These are phyloP conservation scores for Cladosporium oxysporum DNA, from an alignment of 2,329 filamentous ascomycete genomes.

Conservation along the genomic window DNA sequence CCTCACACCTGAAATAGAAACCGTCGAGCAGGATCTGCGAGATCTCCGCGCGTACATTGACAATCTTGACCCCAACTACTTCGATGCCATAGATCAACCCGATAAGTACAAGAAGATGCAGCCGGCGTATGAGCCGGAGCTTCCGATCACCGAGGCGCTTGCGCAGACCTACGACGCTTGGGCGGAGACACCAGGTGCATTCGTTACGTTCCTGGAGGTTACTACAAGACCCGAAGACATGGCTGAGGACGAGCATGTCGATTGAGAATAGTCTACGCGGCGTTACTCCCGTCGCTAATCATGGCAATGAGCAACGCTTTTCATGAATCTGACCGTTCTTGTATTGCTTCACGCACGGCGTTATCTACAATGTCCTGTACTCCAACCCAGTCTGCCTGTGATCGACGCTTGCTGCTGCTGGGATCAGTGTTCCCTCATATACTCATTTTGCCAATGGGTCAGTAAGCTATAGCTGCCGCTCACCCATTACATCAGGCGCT, in stretches of 20 bases:
- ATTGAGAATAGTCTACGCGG: not conserved
- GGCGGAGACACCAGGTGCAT: slow-evolving; percentile 4
- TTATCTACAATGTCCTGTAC: not conserved
- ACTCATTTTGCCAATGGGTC: no score
- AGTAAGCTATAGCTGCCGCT: not conserved
- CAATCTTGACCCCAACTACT: not conserved
- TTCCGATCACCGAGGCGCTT: not conserved
- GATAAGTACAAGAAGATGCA: not conserved
- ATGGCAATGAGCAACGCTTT: not conserved
- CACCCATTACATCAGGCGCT: not conserved
- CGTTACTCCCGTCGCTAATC: not conserved
- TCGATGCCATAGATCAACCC: not conserved
- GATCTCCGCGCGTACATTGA: not conserved
- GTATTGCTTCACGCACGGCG: not conserved
- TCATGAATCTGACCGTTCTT: not conserved
- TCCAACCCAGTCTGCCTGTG: not conserved
- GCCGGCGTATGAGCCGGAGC: not conserved
- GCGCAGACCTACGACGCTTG: slow-evolving; percentile 3
- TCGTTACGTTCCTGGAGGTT: not conserved
- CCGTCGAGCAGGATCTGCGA: not conserved
- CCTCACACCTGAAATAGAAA: not conserved
- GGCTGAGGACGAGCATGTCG: not conserved
- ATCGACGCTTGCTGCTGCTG: no score
- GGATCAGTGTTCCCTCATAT: no score
- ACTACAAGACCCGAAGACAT: not conserved